These are phyloP conservation scores for Verticillium isaacii DNA, from an alignment of 2,329 filamentous ascomycete species.

Conservation along the genomic window DNA sequence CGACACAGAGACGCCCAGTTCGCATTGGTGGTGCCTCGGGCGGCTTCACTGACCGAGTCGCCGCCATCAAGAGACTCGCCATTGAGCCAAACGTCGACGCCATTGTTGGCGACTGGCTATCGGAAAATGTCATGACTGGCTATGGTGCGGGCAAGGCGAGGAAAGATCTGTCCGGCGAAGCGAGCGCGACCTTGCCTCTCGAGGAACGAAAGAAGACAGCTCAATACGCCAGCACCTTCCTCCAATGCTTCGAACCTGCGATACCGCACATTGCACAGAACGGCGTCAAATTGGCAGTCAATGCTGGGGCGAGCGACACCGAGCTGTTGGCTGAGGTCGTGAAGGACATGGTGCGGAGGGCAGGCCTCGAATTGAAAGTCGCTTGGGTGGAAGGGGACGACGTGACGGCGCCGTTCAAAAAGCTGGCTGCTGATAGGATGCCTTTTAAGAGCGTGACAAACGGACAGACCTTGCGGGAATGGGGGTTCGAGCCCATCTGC, in stretches of 20 bases:
- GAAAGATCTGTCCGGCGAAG: slow-evolving; percentile 15
- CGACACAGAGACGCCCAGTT: slow-evolving; percentile 25
- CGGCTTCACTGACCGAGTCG: slow-evolving; percentile 36
- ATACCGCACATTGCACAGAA: slow-evolving; percentile 18
- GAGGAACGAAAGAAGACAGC: slow-evolving; percentile 14
- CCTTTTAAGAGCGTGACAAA: slow-evolving; percentile 17
- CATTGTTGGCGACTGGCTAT: slow-evolving; percentile 25
- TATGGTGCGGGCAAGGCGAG: slow-evolving; percentile 20
- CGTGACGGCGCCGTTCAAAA: slow-evolving; percentile 19
- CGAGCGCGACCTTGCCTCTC: slow-evolving; percentile 3
- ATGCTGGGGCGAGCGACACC: slow-evolving; percentile 33
- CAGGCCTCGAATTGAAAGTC: slow-evolving; percentile 24
- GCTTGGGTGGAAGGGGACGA: slow-evolving; percentile 33
- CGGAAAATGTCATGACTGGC: slow-evolving; percentile 25
- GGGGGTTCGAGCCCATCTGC: slow-evolving; percentile 13
- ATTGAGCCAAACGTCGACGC: slow-evolving; percentile 26
- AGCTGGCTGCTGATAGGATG: slow-evolving; percentile 15
- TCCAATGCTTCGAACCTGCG: slow-evolving; percentile 24
- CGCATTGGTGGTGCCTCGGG: slow-evolving; percentile 36
- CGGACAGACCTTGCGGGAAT: slow-evolving; percentile 16
- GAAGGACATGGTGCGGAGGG: slow-evolving; percentile 20
- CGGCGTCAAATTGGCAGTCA: slow-evolving; percentile 32
- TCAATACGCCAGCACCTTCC: slow-evolving; percentile 22
- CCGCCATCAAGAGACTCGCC: slow-evolving; percentile 33
- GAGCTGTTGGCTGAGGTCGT: slow-evolving; percentile 23